Conservation (phyloP, 176 grass and related monocot genomes). For the Oryza coarctata region DNA sequence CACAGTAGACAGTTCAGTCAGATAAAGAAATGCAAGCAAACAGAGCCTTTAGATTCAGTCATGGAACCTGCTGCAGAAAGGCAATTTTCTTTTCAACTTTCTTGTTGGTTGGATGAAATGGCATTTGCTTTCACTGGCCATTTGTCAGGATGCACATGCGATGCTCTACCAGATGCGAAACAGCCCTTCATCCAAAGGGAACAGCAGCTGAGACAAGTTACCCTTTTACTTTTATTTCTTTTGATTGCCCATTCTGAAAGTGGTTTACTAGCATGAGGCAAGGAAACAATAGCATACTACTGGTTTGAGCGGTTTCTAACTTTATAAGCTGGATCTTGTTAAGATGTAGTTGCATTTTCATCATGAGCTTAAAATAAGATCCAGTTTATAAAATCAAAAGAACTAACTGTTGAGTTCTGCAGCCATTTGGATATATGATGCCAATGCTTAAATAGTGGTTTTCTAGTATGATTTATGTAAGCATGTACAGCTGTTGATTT, state of each 20-base stretch:
- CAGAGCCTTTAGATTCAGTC: constrained; percentile 5
- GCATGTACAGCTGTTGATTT: background rate
- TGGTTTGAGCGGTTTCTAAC: constrained; percentile 29
- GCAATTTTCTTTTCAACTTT: constrained; percentile 36
- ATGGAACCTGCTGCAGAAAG: constrained; percentile 31
- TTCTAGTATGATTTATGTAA: background rate
- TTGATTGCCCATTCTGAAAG: constrained; percentile 20
- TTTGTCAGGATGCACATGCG: constrained; percentile 53
- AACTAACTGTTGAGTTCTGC: background rate
- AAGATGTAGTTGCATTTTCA: background rate
- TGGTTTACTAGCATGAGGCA: constrained; percentile 16
- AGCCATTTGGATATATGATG: background rate
- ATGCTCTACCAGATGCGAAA: constrained; percentile 38
- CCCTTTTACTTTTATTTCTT: constrained; percentile 33
- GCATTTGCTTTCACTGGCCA: constrained; percentile 38
- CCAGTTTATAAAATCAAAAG: background rate
- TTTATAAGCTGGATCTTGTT: constrained; percentile 10
- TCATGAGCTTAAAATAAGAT: background rate
- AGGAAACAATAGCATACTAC: background rate
- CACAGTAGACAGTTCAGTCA: background rate
- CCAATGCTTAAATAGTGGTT: background rate
- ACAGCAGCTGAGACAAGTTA: constrained; percentile 38
- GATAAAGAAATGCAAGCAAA: background rate
- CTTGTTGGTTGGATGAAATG: constrained; percentile 11
- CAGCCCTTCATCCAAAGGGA: constrained; percentile 17